A percentile compares a stretch with the other conserved stretches of the same genome.
phyloP scores from a whole-genome alignment of 2,329 filamentous ascomycete species.

The Alternaria atra region DNA sequence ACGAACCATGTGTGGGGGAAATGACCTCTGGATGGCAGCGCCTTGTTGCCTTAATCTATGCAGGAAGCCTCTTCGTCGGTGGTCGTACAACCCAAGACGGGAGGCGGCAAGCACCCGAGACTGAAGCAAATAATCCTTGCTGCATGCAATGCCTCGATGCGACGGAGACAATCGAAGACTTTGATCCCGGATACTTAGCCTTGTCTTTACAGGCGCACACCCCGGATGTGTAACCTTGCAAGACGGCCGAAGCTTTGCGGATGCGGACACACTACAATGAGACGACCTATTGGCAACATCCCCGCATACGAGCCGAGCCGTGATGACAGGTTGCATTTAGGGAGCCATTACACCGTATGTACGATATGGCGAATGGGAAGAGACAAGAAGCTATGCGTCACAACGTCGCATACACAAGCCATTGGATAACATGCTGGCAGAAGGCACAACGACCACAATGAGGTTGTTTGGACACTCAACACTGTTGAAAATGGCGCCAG shows the following conservation, averaged over 20 bases:
- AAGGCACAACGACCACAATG: background rate
- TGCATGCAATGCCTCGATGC: constrained; percentile 7
- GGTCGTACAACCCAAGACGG: constrained; percentile 8
- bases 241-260: background rate
- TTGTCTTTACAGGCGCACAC: background rate
- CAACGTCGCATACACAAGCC: background rate
- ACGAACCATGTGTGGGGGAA: background rate
- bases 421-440: background rate
- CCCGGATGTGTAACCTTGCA: background rate
- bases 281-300: background rate
- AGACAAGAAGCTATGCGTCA: background rate
- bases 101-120: constrained; percentile 10
- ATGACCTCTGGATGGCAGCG: background rate
- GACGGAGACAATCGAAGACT: background rate
- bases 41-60: background rate
- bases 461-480: background rate
- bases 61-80: constrained; percentile 2
- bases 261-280: background rate
- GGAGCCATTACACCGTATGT: too few species aligned
- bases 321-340: background rate
- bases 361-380: background rate
- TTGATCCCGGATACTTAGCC: background rate
- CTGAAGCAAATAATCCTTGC: constrained; percentile 8
- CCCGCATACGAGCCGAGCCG: background rate
- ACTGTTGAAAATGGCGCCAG: background rate